Base-by-base conservation (phyloP, 257 asterid genomes). In the Linaria vulgaris region DNA sequence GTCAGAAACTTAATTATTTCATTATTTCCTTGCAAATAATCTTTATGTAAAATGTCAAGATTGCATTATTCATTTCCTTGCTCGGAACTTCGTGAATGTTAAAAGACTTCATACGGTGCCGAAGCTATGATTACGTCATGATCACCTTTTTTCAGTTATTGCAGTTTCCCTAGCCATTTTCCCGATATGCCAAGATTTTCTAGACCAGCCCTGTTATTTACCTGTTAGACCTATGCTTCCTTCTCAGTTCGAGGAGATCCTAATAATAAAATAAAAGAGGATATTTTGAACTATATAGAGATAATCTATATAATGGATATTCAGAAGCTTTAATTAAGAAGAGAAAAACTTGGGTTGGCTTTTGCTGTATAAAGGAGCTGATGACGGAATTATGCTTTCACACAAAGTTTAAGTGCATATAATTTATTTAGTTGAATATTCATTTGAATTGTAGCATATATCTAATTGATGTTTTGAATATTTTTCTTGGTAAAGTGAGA, bases 311-410 rank as follows among this genome's bases (percentile, higher is more conserved):
- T 15, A 49, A 15, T 49, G 53, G 23, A 51, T 57, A 1, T 3
- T 20, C 39, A 21, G 39, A 54, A 45, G 58, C 44, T 51, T 66
- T 55, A 38, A 37, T 23, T 30, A 50, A 43, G 39, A 56, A 41
- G 41, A 1, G 64, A 46, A 37, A 41, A 39, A 30, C 53, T 66
- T 69, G 13, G 60, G 38, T 49, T 37, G 5, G 45, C 31, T 65
- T 52, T n/a, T 43, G 9, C 66, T 44, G 38, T 15, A 49, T 50
- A 20, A 63, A 24, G 59, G 70, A 65, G 72, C 34, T 27, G 34
- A 17, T 69, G 52, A 61, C 52, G 50, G 59, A 58, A 64, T 30
- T 61, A 11, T 20, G 19, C 23, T 23, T 38, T 12, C 48, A 17
- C 14, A 48, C 34, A 61, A 23, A 39, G 52, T 37, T n/a, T 59